These are phyloP conservation scores for Aspergillus saccharolyticus DNA, from an alignment of 495 filamentous ascomycete species.

Conservation along the genomic window DNA sequence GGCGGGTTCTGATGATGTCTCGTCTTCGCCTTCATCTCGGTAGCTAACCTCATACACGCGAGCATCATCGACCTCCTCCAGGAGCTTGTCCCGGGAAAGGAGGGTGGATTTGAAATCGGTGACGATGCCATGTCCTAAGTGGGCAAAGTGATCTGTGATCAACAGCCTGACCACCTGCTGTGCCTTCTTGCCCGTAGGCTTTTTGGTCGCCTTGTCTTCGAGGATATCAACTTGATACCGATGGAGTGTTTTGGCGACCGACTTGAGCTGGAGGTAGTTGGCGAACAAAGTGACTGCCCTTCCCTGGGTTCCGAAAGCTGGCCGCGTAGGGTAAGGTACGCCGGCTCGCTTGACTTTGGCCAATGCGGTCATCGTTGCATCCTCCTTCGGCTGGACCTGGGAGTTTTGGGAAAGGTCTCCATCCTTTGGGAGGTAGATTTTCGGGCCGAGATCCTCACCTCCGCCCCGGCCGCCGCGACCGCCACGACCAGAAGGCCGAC, in stretches of 20 bases:
- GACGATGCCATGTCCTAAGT: conserved; percentile 35
- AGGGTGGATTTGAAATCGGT: conserved; percentile 56
- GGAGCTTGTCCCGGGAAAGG: conserved; percentile 36
- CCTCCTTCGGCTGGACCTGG: conserved; percentile 28
- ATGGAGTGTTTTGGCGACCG: conserved; percentile 30
- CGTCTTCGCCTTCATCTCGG: conserved; percentile 36
- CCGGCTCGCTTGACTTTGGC: conserved; percentile 17
- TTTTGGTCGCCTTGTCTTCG: conserved; percentile 21
- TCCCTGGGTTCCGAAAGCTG: conserved; percentile 56
- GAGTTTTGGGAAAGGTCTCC: conserved; percentile 19
- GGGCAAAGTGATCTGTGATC: conserved; percentile 35
- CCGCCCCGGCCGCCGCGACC: conserved; percentile 18
- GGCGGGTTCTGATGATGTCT: conserved; percentile 36
- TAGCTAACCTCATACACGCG: conserved; percentile 33
- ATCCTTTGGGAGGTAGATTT: conserved; percentile 20
- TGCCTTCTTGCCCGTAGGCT: conserved; percentile 49
- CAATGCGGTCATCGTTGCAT: conserved; percentile 24
- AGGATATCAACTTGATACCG: conserved; percentile 33
- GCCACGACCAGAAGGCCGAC: conserved; percentile 10
- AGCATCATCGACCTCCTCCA: conserved; percentile 11
- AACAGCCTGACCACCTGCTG: conserved; percentile 48
- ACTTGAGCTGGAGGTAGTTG: conserved; percentile 57
- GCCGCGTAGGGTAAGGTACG: conserved; percentile 33
- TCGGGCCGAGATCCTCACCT: conserved; percentile 21
- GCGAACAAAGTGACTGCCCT: conserved; percentile 50